Conservation (phyloP, 306 rosid species). For the Notholithocarpus densiflorus region DNA sequence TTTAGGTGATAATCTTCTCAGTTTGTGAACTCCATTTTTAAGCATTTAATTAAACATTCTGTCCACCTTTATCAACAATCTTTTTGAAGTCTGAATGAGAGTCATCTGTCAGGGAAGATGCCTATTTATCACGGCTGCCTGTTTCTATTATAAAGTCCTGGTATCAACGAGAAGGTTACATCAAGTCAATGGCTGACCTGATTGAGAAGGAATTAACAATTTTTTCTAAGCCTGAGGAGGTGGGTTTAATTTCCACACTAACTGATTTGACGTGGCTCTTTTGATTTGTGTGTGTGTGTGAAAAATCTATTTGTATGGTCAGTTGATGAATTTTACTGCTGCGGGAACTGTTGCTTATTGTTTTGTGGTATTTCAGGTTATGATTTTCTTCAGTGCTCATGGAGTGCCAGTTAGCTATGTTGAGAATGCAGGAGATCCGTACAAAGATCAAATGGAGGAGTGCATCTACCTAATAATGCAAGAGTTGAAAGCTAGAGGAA, state of each 20-base stretch:
- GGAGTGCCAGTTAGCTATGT: slow-evolving; percentile 97
- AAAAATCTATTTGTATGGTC: background rate
- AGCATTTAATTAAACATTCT: slow-evolving; percentile 11
- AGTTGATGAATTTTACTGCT: slow-evolving; percentile 10
- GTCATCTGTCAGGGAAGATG: slow-evolving; percentile 71
- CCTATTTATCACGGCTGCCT: slow-evolving; percentile 67
- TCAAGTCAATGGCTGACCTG: slow-evolving; percentile 92
- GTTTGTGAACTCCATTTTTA: slow-evolving; percentile 5
- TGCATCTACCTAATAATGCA: slow-evolving; percentile 87
- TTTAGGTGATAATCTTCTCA: slow-evolving; percentile 57
- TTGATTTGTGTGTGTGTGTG: background rate
- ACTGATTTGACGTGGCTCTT: slow-evolving; percentile 10
- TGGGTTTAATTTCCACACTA: slow-evolving; percentile 28
- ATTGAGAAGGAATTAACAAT: slow-evolving; percentile 71
- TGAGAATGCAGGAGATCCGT: slow-evolving; percentile 95
- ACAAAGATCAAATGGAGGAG: slow-evolving; percentile 96
- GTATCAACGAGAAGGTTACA: slow-evolving; percentile 89
- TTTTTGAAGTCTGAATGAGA: slow-evolving; percentile 29
- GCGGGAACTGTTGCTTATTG: slow-evolving; percentile 5
- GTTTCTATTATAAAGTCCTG: slow-evolving; percentile 92
- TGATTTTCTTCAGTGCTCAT: slow-evolving; percentile 97
- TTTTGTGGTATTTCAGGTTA: slow-evolving; percentile 43
- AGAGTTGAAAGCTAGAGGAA: slow-evolving; percentile 92
- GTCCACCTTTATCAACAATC: slow-evolving; percentile 12
- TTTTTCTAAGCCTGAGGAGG: slow-evolving; percentile 72